Percentiles rank a stretch among this genome's conserved stretches.
Evolutionary conservation across 1,139 yeast species (phyloP).

Genomic region (Geotrichum armillariae): DNA sequence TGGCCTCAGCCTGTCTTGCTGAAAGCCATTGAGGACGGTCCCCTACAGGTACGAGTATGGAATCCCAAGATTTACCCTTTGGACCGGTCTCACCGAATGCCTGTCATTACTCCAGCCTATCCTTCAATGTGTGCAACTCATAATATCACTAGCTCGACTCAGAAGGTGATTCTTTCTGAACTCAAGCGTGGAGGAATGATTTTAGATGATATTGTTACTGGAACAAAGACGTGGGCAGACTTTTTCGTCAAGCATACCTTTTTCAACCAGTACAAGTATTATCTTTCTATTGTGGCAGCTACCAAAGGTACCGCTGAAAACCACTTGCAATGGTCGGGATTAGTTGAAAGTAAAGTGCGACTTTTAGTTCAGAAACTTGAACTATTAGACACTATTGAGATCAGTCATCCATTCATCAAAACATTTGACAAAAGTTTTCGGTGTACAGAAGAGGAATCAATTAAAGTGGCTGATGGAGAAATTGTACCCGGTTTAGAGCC

Average conservation of each 20-base stretch:
- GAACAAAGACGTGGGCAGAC: conserved; percentile 70
- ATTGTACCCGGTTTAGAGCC: conserved; percentile 24
- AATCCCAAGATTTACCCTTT: conserved; percentile 86
- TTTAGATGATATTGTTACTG: conserved; percentile 65
- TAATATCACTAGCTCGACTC: conserved; percentile 86
- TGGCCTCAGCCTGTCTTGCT: conserved; percentile 98
- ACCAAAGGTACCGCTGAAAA: conserved; percentile 73
- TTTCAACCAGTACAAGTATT: conserved; percentile 80
- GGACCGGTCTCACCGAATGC: conserved; percentile 92
- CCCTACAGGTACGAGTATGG: conserved; percentile 95
- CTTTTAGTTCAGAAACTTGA: conserved; percentile 81
- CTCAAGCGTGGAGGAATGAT: conserved; percentile 71
- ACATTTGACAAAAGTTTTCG: conserved; percentile 61
- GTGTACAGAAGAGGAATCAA: conserved; percentile 54
- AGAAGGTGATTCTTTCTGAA: conserved; percentile 73
- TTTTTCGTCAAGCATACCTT: conserved; percentile 77
- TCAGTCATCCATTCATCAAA: conserved; percentile 91
- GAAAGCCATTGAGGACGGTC: conserved; percentile 95
- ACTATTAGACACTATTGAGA: conserved; percentile 63
- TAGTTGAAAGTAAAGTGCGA: conserved; percentile 87
- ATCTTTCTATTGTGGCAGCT: conserved; percentile 77
- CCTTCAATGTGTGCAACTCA: conserved; percentile 99
- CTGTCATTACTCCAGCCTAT: conserved; percentile 98
- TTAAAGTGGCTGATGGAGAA: conserved; percentile 52
- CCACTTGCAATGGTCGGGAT: conserved; percentile 86